A percentile compares a stretch with the other conserved stretches of the same genome.
phyloP scores from a whole-genome alignment of 2,329 filamentous ascomycete genomes.

The Cryphonectria naterciae region DNA sequence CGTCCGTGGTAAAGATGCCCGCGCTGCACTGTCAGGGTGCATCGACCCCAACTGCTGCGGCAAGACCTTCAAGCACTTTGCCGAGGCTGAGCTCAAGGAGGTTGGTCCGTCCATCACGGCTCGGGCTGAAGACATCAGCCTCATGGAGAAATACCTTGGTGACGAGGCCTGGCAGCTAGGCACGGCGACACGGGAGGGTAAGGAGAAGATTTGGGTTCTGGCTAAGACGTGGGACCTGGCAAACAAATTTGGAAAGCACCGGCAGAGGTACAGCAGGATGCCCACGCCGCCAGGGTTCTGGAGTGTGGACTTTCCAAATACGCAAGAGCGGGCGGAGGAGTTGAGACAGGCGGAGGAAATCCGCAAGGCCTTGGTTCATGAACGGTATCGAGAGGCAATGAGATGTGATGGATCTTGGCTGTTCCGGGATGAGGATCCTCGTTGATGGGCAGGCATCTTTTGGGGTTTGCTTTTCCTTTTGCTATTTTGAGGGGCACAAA shows the following conservation, averaged over 20 bases:
- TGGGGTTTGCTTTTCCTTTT: not conserved
- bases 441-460: constrained; percentile 9
- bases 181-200: constrained; percentile 62
- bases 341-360: constrained; percentile 65
- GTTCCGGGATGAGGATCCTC: constrained; percentile 74
- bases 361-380: constrained; percentile 67
- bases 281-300: constrained; percentile 86
- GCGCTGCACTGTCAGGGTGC: constrained; percentile 74
- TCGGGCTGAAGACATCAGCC: constrained; percentile 47
- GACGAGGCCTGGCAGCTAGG: constrained; percentile 62
- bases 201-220: constrained; percentile 70
- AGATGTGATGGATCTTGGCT: constrained; percentile 75
- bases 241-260: constrained; percentile 76
- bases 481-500: not conserved
- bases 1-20: constrained; percentile 70
- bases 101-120: constrained; percentile 42
- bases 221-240: constrained; percentile 76
- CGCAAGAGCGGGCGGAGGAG: constrained; percentile 75
- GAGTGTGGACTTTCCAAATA: constrained; percentile 85
- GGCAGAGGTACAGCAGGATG: constrained; percentile 71
- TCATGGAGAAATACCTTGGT: constrained; percentile 62
- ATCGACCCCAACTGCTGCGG: constrained; percentile 78
- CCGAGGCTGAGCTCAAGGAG: constrained; percentile 50
- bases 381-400: constrained; percentile 82
- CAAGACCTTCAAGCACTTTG: constrained; percentile 69